Evolutionary conservation across 805 yeast species (phyloP).

Genomic region (Aciculoconidium aculeatum): DNA sequence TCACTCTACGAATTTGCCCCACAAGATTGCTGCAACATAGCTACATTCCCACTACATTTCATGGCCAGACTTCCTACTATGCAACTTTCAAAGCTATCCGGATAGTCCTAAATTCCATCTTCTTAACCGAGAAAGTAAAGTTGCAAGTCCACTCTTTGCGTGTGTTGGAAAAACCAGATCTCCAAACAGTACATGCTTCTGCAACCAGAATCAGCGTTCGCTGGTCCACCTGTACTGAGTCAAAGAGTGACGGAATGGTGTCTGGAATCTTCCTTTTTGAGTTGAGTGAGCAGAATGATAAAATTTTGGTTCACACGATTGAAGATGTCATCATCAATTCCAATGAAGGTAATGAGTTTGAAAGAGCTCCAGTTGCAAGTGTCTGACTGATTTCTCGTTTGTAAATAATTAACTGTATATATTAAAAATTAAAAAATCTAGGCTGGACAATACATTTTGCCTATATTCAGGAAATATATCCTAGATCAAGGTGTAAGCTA

Average conservation of each 20-base stretch:
- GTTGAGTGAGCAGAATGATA: slow-evolving; percentile 48
- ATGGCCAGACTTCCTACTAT: slow-evolving; percentile 51
- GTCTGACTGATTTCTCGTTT: too few species aligned
- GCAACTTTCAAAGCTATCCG: slow-evolving; percentile 54
- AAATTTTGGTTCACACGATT: slow-evolving; percentile 56
- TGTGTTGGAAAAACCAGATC: slow-evolving; percentile 21
- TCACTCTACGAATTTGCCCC: slow-evolving; percentile 54
- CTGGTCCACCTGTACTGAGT: slow-evolving; percentile 48
- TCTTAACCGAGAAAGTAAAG: slow-evolving; percentile 47
- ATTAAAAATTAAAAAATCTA: too few species aligned
- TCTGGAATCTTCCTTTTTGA: slow-evolving; percentile 64
- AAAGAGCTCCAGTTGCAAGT: too few species aligned
- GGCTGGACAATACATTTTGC: too few species aligned
- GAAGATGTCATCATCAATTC: too few species aligned
- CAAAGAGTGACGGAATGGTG: slow-evolving; percentile 34
- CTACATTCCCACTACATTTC: slow-evolving; percentile 45
- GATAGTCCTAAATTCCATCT: slow-evolving; percentile 46
- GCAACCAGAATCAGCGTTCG: slow-evolving; percentile 48
- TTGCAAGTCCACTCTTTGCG: slow-evolving; percentile 46
- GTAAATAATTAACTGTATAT: too few species aligned
- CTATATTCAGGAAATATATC: too few species aligned
- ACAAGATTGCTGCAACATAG: slow-evolving; percentile 40
- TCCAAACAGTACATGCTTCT: slow-evolving; percentile 28
- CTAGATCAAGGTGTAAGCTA: too few species aligned
- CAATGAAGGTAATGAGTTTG: too few species aligned